Conservation (phyloP, 208 protist genomes). For the Leishmania guyanensis region DNA sequence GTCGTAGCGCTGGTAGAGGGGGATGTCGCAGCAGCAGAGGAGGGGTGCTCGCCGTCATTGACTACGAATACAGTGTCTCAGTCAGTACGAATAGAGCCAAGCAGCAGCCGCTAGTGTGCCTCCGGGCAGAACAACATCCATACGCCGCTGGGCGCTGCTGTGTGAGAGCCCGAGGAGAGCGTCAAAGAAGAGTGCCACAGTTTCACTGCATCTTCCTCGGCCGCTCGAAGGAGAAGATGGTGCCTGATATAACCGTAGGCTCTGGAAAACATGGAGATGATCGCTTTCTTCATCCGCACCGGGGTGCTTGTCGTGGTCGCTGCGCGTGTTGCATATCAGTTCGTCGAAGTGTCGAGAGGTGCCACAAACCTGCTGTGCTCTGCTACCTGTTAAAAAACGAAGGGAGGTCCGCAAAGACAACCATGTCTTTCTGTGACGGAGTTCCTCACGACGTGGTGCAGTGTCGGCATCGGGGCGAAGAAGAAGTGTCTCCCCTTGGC, state of each 20-base stretch:
- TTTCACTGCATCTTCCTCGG: constrained; percentile 7
- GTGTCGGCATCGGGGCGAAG: constrained; percentile 31
- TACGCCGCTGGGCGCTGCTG: neutral
- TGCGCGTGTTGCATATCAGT: neutral
- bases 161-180: neutral
- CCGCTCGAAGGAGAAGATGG: constrained; percentile 44
- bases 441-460: constrained; percentile 55
- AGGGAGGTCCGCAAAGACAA: constrained; percentile 46
- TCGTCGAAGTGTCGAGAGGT: neutral
- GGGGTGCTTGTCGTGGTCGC: neutral
- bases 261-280: constrained; percentile 44
- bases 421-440: constrained; percentile 50
- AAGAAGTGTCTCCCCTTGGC: constrained; percentile 20
- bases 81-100: constrained; percentile 58
- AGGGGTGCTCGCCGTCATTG: neutral
- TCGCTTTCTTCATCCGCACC: constrained; percentile 35
- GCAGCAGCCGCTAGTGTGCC: constrained; percentile 47
- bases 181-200: neutral
- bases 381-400: constrained; percentile 13
- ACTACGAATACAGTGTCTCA: constrained; percentile 25
- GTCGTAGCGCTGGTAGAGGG: neutral
- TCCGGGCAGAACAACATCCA: constrained; percentile 53
- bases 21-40: neutral
- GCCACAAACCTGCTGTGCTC: constrained; percentile 2
- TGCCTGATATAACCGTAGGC: constrained; percentile 58